Evolutionary conservation across 352 stramenopile genomes (phyloP), one percentile per base, ranked within the genome.

Genomic region (Pythium periplocum): DNA sequence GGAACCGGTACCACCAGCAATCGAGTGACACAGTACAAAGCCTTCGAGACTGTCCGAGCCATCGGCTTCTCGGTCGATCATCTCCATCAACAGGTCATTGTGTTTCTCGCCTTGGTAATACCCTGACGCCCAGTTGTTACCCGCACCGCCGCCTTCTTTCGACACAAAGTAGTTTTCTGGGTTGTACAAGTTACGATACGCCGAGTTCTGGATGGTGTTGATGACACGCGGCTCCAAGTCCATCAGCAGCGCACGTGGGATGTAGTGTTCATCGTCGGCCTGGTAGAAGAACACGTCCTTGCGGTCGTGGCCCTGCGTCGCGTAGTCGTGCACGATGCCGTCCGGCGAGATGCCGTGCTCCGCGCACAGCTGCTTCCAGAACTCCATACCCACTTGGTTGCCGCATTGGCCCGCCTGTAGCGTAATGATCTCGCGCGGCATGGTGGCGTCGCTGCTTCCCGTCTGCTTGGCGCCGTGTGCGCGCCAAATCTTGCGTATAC

Each of bases 231-330:
- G 97, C 74, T 99, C 97, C 30, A 99, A 71, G 76, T 99, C 97
- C 74, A 99, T 96, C 45, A 99, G 76, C 43, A 99, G 72, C 11
- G 96, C 96, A 37, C 97, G 74, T 11, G 97, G 97, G 46, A 99
- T 98, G 78, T 99, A 99, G 57, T 98, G 95, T 64, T 99, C 96
- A 61, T 99, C 96, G 68, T 99, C 97, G 4, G 93, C 93, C 61
- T 98, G 90, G 76, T 99, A 99, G 71, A 99, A 99, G 69, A 99
- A 99, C 8, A 99, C 97, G 64, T 99, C 97, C 68, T 99, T 99
- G 53, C 96, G 86, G 84, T 99, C 96, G 64, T 98, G 86, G 45
- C 88, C 90, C 31, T 90, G 71, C 42, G 85, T 90, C 35, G 87
- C 93, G 53, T 92, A 97, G 51, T 98, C 94, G 66, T 97, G 78